Base-by-base conservation (phyloP, 139 green algal species). In the Gonium pectorale region DNA sequence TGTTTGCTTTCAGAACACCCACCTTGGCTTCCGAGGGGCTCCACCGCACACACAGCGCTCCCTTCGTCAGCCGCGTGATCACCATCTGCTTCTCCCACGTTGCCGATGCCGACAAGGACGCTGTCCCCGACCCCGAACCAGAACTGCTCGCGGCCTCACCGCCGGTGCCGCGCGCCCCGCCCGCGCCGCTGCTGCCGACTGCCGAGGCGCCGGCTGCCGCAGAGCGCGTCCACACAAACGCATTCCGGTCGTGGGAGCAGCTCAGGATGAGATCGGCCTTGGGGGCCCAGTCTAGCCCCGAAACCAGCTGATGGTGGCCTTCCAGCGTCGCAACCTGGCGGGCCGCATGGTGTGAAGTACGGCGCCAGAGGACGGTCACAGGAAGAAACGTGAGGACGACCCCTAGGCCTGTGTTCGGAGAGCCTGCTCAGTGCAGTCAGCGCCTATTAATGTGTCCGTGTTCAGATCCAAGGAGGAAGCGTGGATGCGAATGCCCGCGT, bases 41-140 rank as follows among this genome's bases (percentile, higher is more conserved):
- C 77, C 77, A 83, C 1, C 38, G 35, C 8, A 83, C 77, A 26
- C 77, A 83, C 41, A 83, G 41, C 17, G 77, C 77, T 17, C 60
- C 77, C 43, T 83, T 83, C 4, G 77, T 83, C 41, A 83, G 62
- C 31, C 77, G 60, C 6, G 77, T 83, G 24, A 83, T 83, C 29
- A 83, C 77, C 77, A 83, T 83, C 43, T 83, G 77, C 77, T 83
- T 71, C 40, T 73, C 60, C 77, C 77, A 83, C 1, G 13, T 27
- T 11, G 4, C 41, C 2, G 31, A 51, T 5, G n/a, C n/a, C n/a
- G n/a, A n/a, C n/a, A n/a, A n/a, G n/a, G n/a, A n/a, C n/a, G n/a
- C n/a, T n/a, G n/a, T n/a, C n/a, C n/a, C n/a, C n/a, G n/a, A n/a
- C n/a, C n/a, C n/a, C n/a, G n/a, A n/a, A n/a, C n/a, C n/a, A n/a